Conservation (phyloP, 306 rosid species). For the Fagus crenata region DNA sequence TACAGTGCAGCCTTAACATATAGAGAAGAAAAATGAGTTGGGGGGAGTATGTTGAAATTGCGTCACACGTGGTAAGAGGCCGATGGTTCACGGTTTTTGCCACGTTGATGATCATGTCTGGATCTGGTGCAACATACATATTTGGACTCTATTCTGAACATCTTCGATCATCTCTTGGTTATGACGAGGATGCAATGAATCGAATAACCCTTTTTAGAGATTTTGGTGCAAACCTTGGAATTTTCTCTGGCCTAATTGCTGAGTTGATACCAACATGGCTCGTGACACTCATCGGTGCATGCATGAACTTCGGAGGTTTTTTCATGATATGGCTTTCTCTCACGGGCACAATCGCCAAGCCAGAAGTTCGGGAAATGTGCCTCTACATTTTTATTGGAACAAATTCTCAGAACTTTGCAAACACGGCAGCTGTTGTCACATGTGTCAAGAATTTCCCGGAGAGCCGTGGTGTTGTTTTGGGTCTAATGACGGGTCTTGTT, state of each 20-base stretch:
- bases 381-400: slow-evolving; percentile 43
- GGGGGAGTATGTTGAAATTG: neutral
- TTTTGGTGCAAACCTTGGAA: slow-evolving; percentile 44
- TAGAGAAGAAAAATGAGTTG: neutral
- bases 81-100: slow-evolving; percentile 54
- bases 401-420: slow-evolving; percentile 43
- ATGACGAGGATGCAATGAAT: slow-evolving; percentile 40
- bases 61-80: slow-evolving; percentile 26
- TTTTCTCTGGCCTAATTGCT: slow-evolving; percentile 42
- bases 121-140: slow-evolving; percentile 47
- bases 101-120: slow-evolving; percentile 49
- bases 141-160: slow-evolving; percentile 38
- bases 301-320: slow-evolving; percentile 44
- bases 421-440: slow-evolving; percentile 43
- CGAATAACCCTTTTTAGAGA: slow-evolving; percentile 43
- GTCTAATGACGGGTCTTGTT: slow-evolving; percentile 49
- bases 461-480: slow-evolving; percentile 50
- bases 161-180: slow-evolving; percentile 42
- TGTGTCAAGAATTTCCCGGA: slow-evolving; percentile 56
- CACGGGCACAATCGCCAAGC: slow-evolving; percentile 36
- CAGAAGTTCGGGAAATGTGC: slow-evolving; percentile 50
- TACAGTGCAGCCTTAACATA: neutral
- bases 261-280: slow-evolving; percentile 52
- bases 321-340: slow-evolving; percentile 52
- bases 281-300: slow-evolving; percentile 45